Percentiles rank a stretch among this genome's conserved stretches.
These are phyloP conservation scores for Kalmusia sp. DNA, from an alignment of 2,329 filamentous ascomycete genomes.

Conservation along the genomic window DNA sequence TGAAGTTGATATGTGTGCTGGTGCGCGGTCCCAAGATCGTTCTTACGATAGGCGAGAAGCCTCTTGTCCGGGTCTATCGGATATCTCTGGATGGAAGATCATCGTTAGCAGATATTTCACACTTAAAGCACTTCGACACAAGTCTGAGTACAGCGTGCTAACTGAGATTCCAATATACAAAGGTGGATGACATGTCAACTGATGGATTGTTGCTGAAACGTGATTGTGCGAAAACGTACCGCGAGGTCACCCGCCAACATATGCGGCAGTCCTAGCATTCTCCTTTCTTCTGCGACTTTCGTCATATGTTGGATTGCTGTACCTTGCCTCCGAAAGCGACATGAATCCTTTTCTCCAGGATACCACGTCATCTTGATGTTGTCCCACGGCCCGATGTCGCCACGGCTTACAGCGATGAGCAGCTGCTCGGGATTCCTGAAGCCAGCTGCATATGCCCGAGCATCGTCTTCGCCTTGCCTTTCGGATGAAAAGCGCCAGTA, in stretches of 20 bases:
- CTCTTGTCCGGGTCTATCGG: neutral
- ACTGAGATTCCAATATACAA: too few relatives aligned
- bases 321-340: too few relatives aligned
- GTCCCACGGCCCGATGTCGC: neutral
- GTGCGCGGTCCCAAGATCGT: neutral
- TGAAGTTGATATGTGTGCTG: neutral
- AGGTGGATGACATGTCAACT: too few relatives aligned
- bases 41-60: neutral
- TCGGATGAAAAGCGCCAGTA: constrained; percentile 17
- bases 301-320: constrained; percentile 17
- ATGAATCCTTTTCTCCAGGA: constrained; percentile 11
- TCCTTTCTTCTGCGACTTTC: constrained; percentile 13
- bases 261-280: constrained; percentile 3
- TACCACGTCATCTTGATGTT: constrained; percentile 17
- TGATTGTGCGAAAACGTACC: too few relatives aligned
- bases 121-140: too few relatives aligned
- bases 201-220: too few relatives aligned
- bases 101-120: too few relatives aligned
- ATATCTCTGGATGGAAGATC: neutral
- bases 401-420: constrained; percentile 4
- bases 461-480: constrained; percentile 1
- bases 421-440: constrained; percentile 15
- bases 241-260: neutral
- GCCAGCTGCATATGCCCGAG: constrained; percentile 6
- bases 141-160: too few relatives aligned